These are phyloP conservation scores for Boletales sp. DNA, from an alignment of 768 basidiomycete species.

Conservation along the genomic window DNA sequence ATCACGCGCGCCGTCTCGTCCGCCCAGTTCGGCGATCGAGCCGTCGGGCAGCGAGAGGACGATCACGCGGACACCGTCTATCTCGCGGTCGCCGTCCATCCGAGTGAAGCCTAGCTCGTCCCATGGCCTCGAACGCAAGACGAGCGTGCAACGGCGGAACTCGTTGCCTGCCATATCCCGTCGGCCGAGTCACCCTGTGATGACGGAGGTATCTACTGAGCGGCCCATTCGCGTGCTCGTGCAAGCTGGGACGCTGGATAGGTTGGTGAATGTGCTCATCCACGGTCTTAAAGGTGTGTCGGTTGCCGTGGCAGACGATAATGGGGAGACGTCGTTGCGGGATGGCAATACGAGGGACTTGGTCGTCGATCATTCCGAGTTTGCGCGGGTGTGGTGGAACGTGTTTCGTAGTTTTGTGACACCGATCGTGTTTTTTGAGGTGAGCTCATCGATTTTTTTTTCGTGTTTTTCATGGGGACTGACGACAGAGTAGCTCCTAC, in stretches of 20 bases:
- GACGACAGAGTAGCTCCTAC: slow-evolving; percentile 50
- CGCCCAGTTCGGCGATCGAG: slow-evolving; percentile 60
- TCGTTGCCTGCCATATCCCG: slow-evolving; percentile 77
- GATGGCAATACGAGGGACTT: slow-evolving; percentile 73
- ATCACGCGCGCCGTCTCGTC: slow-evolving; percentile 64
- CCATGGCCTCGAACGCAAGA: slow-evolving; percentile 70
- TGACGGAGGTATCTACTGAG: slow-evolving; percentile 63
- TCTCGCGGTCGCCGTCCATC: slow-evolving; percentile 53
- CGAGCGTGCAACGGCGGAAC: slow-evolving; percentile 68
- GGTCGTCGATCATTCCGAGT: slow-evolving; percentile 69
- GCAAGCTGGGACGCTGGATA: slow-evolving; percentile 73
- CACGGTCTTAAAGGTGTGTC: slow-evolving; percentile 76
- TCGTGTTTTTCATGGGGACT: neutral
- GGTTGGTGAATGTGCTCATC: slow-evolving; percentile 70
- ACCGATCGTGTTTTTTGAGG: slow-evolving; percentile 83
- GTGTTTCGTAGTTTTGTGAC: slow-evolving; percentile 80
- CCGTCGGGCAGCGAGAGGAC: slow-evolving; percentile 35
- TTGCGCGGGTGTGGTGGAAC: slow-evolving; percentile 78
- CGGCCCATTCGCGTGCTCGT: slow-evolving; percentile 73
- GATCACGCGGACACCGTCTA: slow-evolving; percentile 58
- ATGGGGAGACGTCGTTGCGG: slow-evolving; percentile 76
- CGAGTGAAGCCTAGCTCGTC: slow-evolving; percentile 71
- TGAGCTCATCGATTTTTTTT: slow-evolving; percentile 31
- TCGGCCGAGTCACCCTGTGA: slow-evolving; percentile 52
- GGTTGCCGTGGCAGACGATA: slow-evolving; percentile 81